phyloP scores from a whole-genome alignment of 345 rosid species.

The Pseudoturritis turrita region DNA sequence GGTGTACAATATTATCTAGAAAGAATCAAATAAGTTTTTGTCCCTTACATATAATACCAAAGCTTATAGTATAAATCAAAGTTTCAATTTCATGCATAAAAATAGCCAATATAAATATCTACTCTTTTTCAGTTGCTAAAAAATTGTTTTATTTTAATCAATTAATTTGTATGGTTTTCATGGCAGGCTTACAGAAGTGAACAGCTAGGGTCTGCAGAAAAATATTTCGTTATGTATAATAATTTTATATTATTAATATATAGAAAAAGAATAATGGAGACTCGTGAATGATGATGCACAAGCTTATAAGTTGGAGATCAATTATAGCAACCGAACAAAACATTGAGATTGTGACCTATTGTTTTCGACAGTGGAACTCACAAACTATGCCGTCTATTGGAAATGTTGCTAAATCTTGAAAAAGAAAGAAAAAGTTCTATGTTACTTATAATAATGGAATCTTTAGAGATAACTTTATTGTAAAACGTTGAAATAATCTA shows the following conservation, averaged over 20 bases:
- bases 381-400: background rate
- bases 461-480: background rate
- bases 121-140: no score
- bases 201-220: background rate
- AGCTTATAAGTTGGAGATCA: constrained; percentile 19
- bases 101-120: background rate
- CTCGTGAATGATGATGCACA: constrained; percentile 20
- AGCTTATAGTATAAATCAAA: background rate
- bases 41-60: constrained; percentile 27
- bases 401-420: constrained; percentile 1
- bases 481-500: background rate
- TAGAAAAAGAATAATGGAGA: background rate
- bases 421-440: background rate
- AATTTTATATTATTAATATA: background rate
- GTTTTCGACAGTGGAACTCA: constrained; percentile 19
- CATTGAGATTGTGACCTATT: constrained; percentile 25
- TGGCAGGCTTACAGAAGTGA: constrained; percentile 20
- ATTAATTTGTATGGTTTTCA: constrained; percentile 3
- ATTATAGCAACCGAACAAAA: constrained; percentile 30
- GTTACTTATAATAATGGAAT: background rate
- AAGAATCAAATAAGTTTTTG: constrained; percentile 32
- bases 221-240: background rate
- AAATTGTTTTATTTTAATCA: background rate
- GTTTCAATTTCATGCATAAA: background rate
- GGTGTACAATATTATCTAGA: constrained; percentile 26